phyloP scores from a whole-genome alignment of 2,329 filamentous ascomycete genomes.

The Phoma sp. region DNA sequence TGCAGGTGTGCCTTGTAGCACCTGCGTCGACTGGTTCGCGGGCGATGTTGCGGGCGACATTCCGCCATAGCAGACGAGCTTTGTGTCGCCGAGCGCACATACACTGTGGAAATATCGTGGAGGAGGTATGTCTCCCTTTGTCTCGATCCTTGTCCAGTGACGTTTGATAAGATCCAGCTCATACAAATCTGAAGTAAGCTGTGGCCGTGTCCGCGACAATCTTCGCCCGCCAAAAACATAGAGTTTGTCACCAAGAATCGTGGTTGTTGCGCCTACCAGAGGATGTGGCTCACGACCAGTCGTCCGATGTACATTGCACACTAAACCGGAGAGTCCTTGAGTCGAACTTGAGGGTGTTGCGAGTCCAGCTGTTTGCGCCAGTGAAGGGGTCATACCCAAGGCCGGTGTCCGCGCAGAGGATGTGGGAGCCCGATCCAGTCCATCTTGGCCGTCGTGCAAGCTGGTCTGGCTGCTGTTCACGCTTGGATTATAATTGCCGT shows the following conservation, averaged over 20 bases:
- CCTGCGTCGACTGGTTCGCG: slow-evolving; percentile 43
- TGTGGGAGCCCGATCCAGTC: slow-evolving; percentile 42
- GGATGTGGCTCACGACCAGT: slow-evolving; percentile 91
- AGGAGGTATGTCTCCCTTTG: slow-evolving; percentile 82
- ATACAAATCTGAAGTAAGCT: slow-evolving; percentile 88
- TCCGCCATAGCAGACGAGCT: slow-evolving; percentile 95
- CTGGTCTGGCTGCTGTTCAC: slow-evolving; percentile 56
- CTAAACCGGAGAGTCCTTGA: slow-evolving; percentile 69
- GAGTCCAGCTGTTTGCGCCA: slow-evolving; percentile 46
- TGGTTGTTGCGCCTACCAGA: slow-evolving; percentile 92
- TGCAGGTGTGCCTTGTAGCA: slow-evolving; percentile 46
- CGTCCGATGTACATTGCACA: slow-evolving; percentile 76
- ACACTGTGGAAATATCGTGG: slow-evolving; percentile 97
- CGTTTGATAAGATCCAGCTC: slow-evolving; percentile 89
- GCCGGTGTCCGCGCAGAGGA: slow-evolving; percentile 45
- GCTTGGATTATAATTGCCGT: slow-evolving; percentile 48
- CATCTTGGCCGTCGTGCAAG: slow-evolving; percentile 52
- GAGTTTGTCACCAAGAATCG: slow-evolving; percentile 90
- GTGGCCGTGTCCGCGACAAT: slow-evolving; percentile 80
- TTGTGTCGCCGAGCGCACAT: slow-evolving; percentile 90
- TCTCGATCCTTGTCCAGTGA: slow-evolving; percentile 91
- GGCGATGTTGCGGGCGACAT: slow-evolving; percentile 80
- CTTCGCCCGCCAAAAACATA: slow-evolving; percentile 95
- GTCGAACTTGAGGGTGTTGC: slow-evolving; percentile 52
- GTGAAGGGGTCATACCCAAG: slow-evolving; percentile 51